Conservation (phyloP, 1,139 yeast genomes). For the Saccharomycopsis crataegensis region DNA sequence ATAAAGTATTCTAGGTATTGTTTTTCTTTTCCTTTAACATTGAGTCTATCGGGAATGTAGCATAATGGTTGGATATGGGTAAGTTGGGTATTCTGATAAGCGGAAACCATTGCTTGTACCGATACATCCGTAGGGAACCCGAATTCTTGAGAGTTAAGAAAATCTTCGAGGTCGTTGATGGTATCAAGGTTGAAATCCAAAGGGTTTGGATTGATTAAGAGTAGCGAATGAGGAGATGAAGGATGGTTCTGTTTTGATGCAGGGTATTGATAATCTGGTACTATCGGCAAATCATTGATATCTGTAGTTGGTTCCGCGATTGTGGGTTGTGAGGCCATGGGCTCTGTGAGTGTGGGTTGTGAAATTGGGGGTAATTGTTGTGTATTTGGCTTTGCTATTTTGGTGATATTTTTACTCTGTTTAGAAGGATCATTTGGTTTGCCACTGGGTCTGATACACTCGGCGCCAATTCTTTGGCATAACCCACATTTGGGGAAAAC, state of each 20-base stretch:
- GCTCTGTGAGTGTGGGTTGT: too few relatives aligned
- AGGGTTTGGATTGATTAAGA: not conserved
- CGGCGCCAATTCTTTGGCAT: slow-evolving; percentile 10
- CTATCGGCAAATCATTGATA: too few relatives aligned
- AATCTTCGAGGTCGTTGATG: not conserved
- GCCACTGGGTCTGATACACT: slow-evolving; percentile 5
- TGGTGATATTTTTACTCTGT: too few relatives aligned
- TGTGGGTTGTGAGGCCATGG: too few relatives aligned
- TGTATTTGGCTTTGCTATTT: too few relatives aligned
- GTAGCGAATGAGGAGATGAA: not conserved
- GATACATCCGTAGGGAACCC: not conserved
- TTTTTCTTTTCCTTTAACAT: slow-evolving; percentile 23
- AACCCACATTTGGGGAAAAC: slow-evolving; percentile 16
- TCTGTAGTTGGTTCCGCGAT: too few relatives aligned
- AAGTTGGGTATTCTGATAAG: slow-evolving; percentile 2
- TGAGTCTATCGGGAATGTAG: slow-evolving; percentile 21
- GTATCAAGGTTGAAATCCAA: not conserved
- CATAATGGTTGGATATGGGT: slow-evolving; percentile 21
- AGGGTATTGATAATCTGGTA: too few relatives aligned
- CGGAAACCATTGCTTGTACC: not conserved
- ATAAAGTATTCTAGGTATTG: slow-evolving; percentile 27
- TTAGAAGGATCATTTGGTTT: too few relatives aligned
- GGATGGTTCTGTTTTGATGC: not conserved
- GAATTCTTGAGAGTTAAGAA: not conserved
- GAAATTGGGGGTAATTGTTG: too few relatives aligned